Base-by-base conservation (phyloP, 106 monocot genomes). In the Narthecium ossifragum region DNA sequence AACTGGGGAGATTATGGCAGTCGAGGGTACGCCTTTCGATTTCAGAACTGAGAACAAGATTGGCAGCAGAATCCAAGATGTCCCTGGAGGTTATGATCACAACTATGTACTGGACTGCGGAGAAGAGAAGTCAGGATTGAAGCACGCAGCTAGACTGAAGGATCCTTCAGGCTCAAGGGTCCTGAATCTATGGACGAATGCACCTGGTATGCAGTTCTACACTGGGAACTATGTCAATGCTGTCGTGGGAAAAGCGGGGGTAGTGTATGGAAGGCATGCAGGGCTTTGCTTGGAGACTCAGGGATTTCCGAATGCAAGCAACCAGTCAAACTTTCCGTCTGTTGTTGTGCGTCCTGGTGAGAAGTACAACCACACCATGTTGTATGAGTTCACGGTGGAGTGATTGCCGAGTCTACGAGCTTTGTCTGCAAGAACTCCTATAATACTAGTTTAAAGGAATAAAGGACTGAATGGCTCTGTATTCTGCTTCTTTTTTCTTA, bases 161-260 rank as follows among this genome's bases (percentile, higher is more conserved):
- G 80, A 79, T 4, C 12, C 1, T 0, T 23, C n/a, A 43, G 72
- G 74, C 1, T 85, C 85, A 9, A 45, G 89, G 10, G 59, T 34
- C 40, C 13, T 94, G 17, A 78, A 89, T 70, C 74, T 89, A 24
- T 83, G 79, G 77, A 37, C 76, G 0, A 67, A 94, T 64, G 82
- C 89, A 60, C 81, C 74, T 5, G 93, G 89, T 0, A 49, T 94
- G 39, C 93, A 94, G 80, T 78, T 94, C 57, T 94, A 89, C 64
- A 85, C 85, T 0, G 69, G 72, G 1, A 94, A 94, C 46, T 59
- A 36, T 21, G 57, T 94, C 48, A 59, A 65, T 21, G 70, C 65
- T 26, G 65, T 51, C 0, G 28, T 40, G 43, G 93, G 93, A 15
- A 94, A 94, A 36, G 71, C 57, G 3, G 89, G 89, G 1, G 45